Percentiles rank a stretch among this genome's conserved stretches.
Evolutionary conservation across 495 filamentous ascomycete genomes (phyloP).

Genomic region (Immersiella caudata): DNA sequence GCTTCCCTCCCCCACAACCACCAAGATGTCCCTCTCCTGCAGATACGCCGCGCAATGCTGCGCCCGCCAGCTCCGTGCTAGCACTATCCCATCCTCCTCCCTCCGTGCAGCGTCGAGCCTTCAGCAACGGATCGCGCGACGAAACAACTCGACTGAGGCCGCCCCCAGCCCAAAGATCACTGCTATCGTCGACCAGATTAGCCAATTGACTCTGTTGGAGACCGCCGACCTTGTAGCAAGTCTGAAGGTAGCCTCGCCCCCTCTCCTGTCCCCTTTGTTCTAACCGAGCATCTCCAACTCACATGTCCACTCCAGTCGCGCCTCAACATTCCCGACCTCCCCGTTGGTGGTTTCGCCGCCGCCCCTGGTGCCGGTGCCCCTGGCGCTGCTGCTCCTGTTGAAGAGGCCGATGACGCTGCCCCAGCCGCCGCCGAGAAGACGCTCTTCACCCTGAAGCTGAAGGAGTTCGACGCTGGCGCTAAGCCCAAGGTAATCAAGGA

Average conservation of each 20-base stretch:
- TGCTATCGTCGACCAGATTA: slow-evolving; percentile 95
- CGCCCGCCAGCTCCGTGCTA: slow-evolving; percentile 56
- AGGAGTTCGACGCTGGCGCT: slow-evolving; percentile 78
- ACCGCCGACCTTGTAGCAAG: slow-evolving; percentile 92
- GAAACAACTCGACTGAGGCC: slow-evolving; percentile 75
- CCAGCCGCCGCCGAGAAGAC: slow-evolving; percentile 91
- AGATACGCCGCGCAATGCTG: slow-evolving; percentile 63
- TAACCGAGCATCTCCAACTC: not conserved
- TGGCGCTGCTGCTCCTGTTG: slow-evolving; percentile 58
- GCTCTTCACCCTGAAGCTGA: slow-evolving; percentile 91
- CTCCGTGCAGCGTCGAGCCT: slow-evolving; percentile 43
- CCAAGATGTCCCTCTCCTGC: slow-evolving; percentile 61
- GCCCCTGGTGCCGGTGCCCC: slow-evolving; percentile 52
- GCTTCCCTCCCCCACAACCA: slow-evolving; percentile 12
- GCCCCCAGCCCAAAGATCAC: slow-evolving; percentile 83
- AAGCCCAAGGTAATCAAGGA: slow-evolving; percentile 99
- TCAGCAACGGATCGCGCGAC: slow-evolving; percentile 47
- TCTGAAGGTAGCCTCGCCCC: slow-evolving; percentile 66
- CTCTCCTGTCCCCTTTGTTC: not conserved
- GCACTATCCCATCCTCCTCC: slow-evolving; percentile 25
- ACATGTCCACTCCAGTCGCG: slow-evolving; percentile 63
- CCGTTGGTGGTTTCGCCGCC: slow-evolving; percentile 78
- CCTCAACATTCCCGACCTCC: slow-evolving; percentile 97
- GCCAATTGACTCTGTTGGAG: slow-evolving; percentile 94
- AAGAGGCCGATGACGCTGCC: slow-evolving; percentile 80